Base-by-base conservation (phyloP, 1,284 basidiomycete species). In the Megacollybia platyphylla region DNA sequence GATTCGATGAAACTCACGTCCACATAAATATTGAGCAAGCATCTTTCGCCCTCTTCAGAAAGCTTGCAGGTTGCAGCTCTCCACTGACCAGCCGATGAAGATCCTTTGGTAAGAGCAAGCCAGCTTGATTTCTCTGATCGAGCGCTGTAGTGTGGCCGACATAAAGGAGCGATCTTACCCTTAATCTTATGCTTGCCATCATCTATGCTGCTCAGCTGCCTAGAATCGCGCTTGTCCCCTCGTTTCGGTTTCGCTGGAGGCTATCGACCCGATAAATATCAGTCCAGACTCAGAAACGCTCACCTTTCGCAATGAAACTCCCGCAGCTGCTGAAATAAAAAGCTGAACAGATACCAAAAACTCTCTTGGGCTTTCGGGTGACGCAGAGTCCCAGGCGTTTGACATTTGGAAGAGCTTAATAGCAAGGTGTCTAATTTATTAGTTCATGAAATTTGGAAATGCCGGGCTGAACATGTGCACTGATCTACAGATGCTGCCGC, bases 21-120 rank as follows among this genome's bases (percentile, higher is more conserved):
- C 44, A 84, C 63, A 54, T 85, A 85, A 42, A 87, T 71, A 51
- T 79, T 80, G 39, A 85, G 59, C 45, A 76, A 61, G 55, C 76
- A 83, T 24, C 70, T 66, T 41, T 75, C 71, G 24, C 72, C 76
- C 54, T 85, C 79, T 51, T 84, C 79, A 32, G 67, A 59, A 41
- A 87, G 60, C 52, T 68, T 81, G 58, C 84, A 87, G 10, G 70
- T 77, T 17, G 79, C 84, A 36, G 69, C 58, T 52, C 78, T 66
- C 85, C 85, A 87, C 41, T 76, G 73, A 10, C 76, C 78, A 11
- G 65, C 58, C 29, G 62, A 64, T 27, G 67, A 57, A 17, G 71
- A 51, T 26, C 64, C 67, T 46, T 70, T 72, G 30, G 70, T 60
- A n/a, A 81, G 63, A 13, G 70, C 69, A 37, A 82, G 68, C 81